A percentile compares a stretch with the other conserved stretches of the same genome.
Conservation (phyloP, 1,284 basidiomycete genomes). For the Puccinia polysora region DNA sequence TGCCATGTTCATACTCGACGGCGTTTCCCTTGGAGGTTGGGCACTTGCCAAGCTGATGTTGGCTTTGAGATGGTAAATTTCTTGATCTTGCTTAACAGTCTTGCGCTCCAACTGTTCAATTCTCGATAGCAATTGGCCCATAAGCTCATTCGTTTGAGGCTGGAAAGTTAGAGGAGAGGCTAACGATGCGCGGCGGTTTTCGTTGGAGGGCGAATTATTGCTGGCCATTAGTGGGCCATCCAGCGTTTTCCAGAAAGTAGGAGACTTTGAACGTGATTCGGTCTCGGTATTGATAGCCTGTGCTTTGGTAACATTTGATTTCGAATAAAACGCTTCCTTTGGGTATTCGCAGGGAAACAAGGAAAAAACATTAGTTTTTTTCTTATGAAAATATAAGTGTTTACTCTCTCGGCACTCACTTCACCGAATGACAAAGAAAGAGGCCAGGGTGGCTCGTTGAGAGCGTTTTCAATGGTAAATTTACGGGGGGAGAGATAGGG, state of each 20-base stretch:
- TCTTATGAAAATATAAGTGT: no score
- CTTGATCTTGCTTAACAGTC: conserved; percentile 34
- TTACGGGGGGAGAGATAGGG: not conserved
- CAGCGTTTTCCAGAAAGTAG: conserved; percentile 31
- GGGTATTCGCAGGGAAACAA: not conserved
- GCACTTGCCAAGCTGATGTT: conserved; percentile 14
- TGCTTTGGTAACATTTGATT: conserved; percentile 43
- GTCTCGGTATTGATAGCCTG: not conserved
- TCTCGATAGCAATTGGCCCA: conserved; percentile 34
- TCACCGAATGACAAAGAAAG: conserved; percentile 41
- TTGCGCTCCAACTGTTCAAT: conserved; percentile 42
- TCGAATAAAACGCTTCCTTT: conserved; percentile 44
- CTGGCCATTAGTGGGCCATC: conserved; percentile 4
- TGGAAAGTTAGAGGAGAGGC: conserved; percentile 33
- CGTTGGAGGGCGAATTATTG: conserved; percentile 15
- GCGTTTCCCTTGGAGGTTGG: conserved; percentile 23
- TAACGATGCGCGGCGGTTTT: conserved; percentile 10
- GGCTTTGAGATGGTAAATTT: conserved; percentile 29
- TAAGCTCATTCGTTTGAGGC: conserved; percentile 17
- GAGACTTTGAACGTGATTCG: conserved; percentile 6
- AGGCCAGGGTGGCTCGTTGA: conserved; percentile 22
- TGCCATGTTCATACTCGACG: conserved; percentile 3
- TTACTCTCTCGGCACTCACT: conserved; percentile 14
- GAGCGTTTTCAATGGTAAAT: conserved; percentile 11
- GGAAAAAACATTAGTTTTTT: not conserved